A percentile compares a stretch with the other conserved stretches of the same genome.
These are phyloP conservation scores for Linum usitatissimum DNA, from an alignment of 345 rosid genomes.

Conservation along the genomic window DNA sequence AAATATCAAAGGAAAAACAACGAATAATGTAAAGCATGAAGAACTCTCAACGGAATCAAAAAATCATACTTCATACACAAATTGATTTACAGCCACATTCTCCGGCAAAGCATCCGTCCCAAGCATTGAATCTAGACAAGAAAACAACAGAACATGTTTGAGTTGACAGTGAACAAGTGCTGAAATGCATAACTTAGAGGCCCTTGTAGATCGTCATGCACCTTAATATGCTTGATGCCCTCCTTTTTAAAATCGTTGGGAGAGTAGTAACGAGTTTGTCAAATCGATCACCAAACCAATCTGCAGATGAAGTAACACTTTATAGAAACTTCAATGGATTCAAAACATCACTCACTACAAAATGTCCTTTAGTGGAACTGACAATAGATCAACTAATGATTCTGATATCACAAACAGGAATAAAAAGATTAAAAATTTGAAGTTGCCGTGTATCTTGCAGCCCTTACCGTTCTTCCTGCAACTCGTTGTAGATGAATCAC, in stretches of 20 bases:
- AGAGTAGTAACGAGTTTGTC: constrained; percentile 85
- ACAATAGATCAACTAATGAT: neutral
- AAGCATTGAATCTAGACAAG: constrained; percentile 71
- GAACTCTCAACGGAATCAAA: constrained; percentile 2
- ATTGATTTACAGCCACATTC: constrained; percentile 71
- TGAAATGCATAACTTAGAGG: neutral
- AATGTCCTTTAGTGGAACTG: neutral
- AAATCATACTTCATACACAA: constrained; percentile 68
- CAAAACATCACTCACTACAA: neutral
- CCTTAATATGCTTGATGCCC: constrained; percentile 54
- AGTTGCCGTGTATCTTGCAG: neutral
- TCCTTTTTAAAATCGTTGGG: constrained; percentile 64
- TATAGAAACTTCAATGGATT: neutral
- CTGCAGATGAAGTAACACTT: constrained; percentile 29
- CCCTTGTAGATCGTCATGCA: constrained; percentile 17
- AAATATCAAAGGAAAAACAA: neutral
- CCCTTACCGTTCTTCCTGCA: constrained; percentile 63
- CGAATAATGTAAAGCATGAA: neutral
- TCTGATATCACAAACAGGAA: no score
- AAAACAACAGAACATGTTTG: constrained; percentile 13
- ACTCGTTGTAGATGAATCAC: constrained; percentile 71
- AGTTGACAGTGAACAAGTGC: neutral
- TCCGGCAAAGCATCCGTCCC: constrained; percentile 90
- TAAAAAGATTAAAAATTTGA: no score
- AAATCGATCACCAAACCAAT: constrained; percentile 96